Evolutionary conservation across 108 stramenopile species (phyloP).

Genomic region (Skeletonema marinoi): DNA sequence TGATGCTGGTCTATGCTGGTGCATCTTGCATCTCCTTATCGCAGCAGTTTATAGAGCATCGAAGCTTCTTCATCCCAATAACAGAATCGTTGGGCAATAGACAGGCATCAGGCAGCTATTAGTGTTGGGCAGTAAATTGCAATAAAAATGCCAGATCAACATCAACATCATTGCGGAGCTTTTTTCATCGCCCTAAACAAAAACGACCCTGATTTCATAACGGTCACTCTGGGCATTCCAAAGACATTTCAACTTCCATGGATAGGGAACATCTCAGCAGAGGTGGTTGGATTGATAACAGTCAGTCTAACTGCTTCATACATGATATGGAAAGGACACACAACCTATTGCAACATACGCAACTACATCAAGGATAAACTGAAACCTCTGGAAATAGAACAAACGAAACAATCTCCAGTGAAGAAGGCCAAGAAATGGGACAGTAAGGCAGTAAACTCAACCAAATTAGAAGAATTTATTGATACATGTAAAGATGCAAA

Average conservation of each 20-base stretch:
- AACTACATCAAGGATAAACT: background rate
- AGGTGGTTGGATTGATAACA: background rate
- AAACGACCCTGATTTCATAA: background rate
- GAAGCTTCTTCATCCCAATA: too few relatives aligned
- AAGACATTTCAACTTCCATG: background rate
- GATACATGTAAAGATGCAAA: background rate
- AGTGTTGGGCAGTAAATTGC: too few relatives aligned
- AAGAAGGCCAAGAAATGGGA: conserved; percentile 1
- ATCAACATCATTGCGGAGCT: background rate
- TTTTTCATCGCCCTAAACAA: background rate
- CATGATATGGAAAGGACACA: background rate
- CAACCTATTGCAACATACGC: background rate
- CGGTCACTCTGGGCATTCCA: background rate
- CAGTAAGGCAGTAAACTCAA: background rate
- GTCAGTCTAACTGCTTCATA: background rate
- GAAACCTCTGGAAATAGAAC: background rate
- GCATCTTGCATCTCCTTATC: too few relatives aligned
- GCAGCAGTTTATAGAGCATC: too few relatives aligned
- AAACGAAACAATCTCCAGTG: background rate
- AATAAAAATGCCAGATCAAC: background rate
- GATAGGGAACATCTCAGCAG: background rate
- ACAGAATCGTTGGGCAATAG: too few relatives aligned
- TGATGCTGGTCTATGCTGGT: too few relatives aligned
- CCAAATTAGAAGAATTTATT: background rate
- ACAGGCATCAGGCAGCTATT: too few relatives aligned